Evolutionary conservation across 768 basidiomycete species (phyloP).

Genomic region (Rhodotorula paludigena): DNA sequence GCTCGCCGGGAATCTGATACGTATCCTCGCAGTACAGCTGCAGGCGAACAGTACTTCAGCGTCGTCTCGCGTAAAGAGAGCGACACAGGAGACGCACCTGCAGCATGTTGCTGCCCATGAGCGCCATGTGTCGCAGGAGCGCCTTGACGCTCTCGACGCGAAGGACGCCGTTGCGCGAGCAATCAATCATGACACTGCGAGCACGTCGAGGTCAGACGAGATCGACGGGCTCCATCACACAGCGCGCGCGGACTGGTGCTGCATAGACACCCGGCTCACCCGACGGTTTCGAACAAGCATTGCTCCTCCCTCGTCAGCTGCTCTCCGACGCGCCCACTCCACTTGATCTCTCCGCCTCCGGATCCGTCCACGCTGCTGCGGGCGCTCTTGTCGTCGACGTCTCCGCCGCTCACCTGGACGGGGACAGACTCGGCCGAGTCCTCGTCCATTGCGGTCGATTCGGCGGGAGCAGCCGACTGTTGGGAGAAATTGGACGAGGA

Average conservation of each 20-base stretch:
- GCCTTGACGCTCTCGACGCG: constrained; percentile 28
- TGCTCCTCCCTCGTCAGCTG: constrained; percentile 30
- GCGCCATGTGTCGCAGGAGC: constrained; percentile 33
- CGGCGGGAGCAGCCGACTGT: not conserved
- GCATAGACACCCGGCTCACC: constrained; percentile 14
- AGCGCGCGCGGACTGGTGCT: no score
- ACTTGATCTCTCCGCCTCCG: constrained; percentile 15
- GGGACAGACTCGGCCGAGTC: not conserved
- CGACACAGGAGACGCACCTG: constrained; percentile 19
- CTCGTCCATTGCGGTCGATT: constrained; percentile 21
- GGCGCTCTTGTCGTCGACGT: no score
- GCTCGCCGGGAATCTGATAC: constrained; percentile 39
- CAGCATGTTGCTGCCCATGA: constrained; percentile 37
- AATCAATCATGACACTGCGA: constrained; percentile 40
- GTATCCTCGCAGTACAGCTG: constrained; percentile 41
- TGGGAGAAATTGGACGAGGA: not conserved
- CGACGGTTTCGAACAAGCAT: constrained; percentile 38
- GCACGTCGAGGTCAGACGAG: not conserved
- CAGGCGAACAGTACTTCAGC: not conserved
- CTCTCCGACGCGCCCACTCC: constrained; percentile 27
- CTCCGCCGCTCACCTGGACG: not conserved
- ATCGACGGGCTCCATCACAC: no score
- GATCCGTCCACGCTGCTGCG: no score
- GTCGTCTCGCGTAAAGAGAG: not conserved
- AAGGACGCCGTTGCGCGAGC: constrained; percentile 40